Conservation (phyloP, 306 rosid species). For the Hylodesmum podocarpum region DNA sequence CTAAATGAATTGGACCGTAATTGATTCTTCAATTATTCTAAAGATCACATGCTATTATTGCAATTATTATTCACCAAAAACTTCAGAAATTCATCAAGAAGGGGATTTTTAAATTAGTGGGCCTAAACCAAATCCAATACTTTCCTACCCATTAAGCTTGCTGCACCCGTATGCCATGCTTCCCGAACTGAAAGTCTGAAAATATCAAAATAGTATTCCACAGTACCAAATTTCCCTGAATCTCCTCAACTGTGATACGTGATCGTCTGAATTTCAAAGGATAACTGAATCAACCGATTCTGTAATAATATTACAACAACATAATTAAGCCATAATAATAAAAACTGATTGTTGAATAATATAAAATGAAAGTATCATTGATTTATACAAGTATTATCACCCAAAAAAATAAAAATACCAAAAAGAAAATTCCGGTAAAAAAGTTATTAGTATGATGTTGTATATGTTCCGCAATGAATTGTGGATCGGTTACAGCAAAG, state of each 20-base stretch:
- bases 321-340: neutral
- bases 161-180: neutral
- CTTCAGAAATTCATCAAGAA: neutral
- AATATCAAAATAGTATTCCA: neutral
- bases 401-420: too few species aligned
- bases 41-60: constrained; percentile 6
- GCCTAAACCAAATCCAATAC: neutral
- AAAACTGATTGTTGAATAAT: neutral
- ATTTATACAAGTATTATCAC: neutral
- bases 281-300: neutral
- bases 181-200: neutral
- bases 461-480: neutral
- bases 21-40: constrained; percentile 6
- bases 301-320: neutral
- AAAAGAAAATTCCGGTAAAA: neutral
- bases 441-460: neutral
- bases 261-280: constrained; percentile 5
- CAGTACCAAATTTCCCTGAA: neutral
- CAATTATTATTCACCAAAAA: constrained; percentile 11
- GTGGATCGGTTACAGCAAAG: neutral
- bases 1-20: neutral
- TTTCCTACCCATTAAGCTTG: neutral
- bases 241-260: neutral
- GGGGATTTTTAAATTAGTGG: neutral
- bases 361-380: neutral